Percentiles rank a stretch among this genome's conserved stretches.
These are phyloP conservation scores for Suillus discolor DNA, from an alignment of 768 basidiomycete species.

Conservation along the genomic window DNA sequence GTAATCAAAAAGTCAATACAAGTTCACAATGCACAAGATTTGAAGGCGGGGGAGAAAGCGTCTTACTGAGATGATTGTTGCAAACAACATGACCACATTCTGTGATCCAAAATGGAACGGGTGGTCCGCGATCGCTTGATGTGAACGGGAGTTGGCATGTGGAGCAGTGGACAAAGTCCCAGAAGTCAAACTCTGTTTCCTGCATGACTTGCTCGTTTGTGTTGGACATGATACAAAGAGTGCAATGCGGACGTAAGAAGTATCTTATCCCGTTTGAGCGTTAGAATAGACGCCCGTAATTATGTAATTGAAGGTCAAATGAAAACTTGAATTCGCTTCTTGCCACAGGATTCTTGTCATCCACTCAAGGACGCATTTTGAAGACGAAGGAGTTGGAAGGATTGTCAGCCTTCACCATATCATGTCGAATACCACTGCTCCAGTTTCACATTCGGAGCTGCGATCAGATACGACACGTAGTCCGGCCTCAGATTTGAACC, in stretches of 20 bases:
- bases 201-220: constrained; percentile 12
- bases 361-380: neutral
- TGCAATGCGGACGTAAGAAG: neutral
- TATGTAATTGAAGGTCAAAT: neutral
- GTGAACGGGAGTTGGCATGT: constrained; percentile 71
- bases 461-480: neutral
- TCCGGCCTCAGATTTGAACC: neutral
- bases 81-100: constrained; percentile 88
- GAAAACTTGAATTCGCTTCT: neutral
- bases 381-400: neutral
- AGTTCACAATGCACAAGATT: constrained; percentile 17
- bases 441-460: neutral
- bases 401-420: neutral
- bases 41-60: neutral
- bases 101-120: constrained; percentile 84
- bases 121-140: constrained; percentile 50
- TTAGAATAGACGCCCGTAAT: neutral
- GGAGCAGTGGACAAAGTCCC: constrained; percentile 78
- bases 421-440: constrained; percentile 1
- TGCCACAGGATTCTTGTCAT: neutral
- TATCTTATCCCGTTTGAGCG: neutral
- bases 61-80: constrained; percentile 80
- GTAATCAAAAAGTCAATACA: constrained; percentile 4
- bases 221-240: constrained; percentile 2
- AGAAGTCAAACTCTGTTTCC: constrained; percentile 57